Evolutionary conservation across 208 protist genomes (phyloP).

Genomic region (Leishmania tropica): DNA sequence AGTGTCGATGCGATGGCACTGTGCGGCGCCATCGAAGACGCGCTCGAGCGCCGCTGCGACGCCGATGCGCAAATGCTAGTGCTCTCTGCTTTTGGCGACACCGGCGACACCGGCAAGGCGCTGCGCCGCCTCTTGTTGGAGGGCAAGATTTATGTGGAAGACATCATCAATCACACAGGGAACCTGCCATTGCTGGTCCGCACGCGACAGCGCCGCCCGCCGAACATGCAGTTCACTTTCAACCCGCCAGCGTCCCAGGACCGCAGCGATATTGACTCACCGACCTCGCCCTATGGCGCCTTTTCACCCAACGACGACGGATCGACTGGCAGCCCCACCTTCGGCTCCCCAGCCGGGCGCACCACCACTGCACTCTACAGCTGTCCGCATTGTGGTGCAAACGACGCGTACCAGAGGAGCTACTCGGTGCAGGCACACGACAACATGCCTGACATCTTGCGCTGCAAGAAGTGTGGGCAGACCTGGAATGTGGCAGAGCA

Average conservation of each 20-base stretch:
- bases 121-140: conserved; percentile 60
- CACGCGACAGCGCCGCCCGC: conserved; percentile 21
- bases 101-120: conserved; percentile 30
- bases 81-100: conserved; percentile 35
- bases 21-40: conserved; percentile 38
- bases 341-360: conserved; percentile 36
- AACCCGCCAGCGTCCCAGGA: conserved; percentile 4
- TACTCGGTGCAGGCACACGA: conserved; percentile 82
- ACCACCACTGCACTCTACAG: conserved; percentile 62
- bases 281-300: conserved; percentile 25
- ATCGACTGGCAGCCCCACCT: conserved; percentile 26
- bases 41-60: conserved; percentile 26
- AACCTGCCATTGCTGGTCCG: conserved; percentile 43
- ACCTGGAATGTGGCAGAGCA: conserved; percentile 73
- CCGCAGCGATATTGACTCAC: conserved; percentile 11
- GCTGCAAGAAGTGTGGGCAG: conserved; percentile 60
- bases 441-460: conserved; percentile 70
- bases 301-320: conserved; percentile 24
- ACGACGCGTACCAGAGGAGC: conserved; percentile 59
- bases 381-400: conserved; percentile 68
- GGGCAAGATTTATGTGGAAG: conserved; percentile 47
- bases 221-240: conserved; percentile 11
- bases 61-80: conserved; percentile 47
- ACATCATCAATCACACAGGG: conserved; percentile 41
- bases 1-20: conserved; percentile 37